phyloP scores from a whole-genome alignment of 805 yeast genomes.

The Cyberlindnera japonica region DNA sequence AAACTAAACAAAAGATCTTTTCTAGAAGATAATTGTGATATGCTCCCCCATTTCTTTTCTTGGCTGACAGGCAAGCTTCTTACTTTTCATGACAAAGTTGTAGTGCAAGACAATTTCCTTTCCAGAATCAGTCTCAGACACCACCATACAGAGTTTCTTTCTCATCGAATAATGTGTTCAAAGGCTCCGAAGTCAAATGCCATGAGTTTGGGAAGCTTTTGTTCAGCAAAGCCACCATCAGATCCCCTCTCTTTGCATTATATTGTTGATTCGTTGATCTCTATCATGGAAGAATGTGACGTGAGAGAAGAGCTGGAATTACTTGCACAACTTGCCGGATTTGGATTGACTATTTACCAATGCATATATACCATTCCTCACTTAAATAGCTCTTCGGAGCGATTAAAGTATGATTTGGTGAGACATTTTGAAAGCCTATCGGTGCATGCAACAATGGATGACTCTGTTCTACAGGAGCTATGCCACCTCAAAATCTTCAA shows the following conservation, averaged over 20 bases:
- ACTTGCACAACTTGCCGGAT: conserved; percentile 8
- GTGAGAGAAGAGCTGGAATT: conserved; percentile 2
- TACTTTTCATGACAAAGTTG: neutral
- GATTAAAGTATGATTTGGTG: conserved; percentile 18
- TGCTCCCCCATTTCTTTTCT: conserved; percentile 34
- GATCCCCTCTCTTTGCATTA: neutral
- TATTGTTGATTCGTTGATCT: conserved; percentile 7
- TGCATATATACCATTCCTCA: conserved; percentile 8
- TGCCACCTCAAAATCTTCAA: conserved; percentile 6
- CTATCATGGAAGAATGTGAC: conserved; percentile 3
- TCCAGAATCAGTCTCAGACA: conserved; percentile 12
- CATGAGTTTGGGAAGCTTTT: neutral
- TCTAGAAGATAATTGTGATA: conserved; percentile 4
- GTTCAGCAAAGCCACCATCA: conserved; percentile 3
- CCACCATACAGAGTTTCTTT: conserved; percentile 1
- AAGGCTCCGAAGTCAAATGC: neutral
- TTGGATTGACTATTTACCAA: conserved; percentile 17
- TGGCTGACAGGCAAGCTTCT: conserved; percentile 40
- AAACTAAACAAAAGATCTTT: conserved; percentile 24
- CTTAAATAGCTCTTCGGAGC: conserved; percentile 15
- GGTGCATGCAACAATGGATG: conserved; percentile 2
- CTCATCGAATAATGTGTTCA: conserved; percentile 11
- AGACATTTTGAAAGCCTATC: conserved; percentile 12
- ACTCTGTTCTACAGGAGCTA: conserved; percentile 6
- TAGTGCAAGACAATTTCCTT: conserved; percentile 8